Evolutionary conservation across 805 yeast species (phyloP), one percentile per base, ranked within the genome.

Genomic region (Candida taoyuanica): DNA sequence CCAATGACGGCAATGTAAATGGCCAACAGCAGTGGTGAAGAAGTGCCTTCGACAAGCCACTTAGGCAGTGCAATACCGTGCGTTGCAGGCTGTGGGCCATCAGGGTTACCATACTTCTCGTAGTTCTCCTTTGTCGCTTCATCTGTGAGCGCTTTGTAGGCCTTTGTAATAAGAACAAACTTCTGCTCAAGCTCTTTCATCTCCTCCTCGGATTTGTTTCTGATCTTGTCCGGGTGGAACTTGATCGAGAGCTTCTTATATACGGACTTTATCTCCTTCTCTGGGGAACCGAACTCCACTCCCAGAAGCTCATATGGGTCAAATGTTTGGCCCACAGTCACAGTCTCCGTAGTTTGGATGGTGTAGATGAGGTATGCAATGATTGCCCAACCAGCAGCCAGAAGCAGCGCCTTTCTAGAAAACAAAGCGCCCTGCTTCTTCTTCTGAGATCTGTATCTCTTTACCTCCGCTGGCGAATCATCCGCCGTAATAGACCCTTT

Each of bases 41-140:
- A 79, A 41, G 78, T 71, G 30, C 94, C 88, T 47, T 87, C 96
- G 21, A 94, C 85, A 44, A 93, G 70, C 63, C 85, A 87, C 58
- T 83, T 80, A 23, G 99, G 99, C 48, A 93, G 65, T 0, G 98
- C 99, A 60, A 93, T 88, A 45, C 98, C 98, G 59, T 87, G 96
- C 16, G 82, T 67, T 15, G 82, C 72, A 19, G 85, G 85, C 62
- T 86, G 95, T 29, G 95, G 96, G 30, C 98, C 98, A 65, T 93
- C 99, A 5, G 99, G 99, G 59, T 94, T 96, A 34, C 99, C 99
- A 55, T 82, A 93, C 51, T 76, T 80, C 52, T 81, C 67, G 60
- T 75, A 88, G 59, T 93, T 93, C 50, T 85, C 85, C 52, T 78
- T 83, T 3, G 85, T 78, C 9, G 70, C 73, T 50, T 86, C 96